Conservation (phyloP, 805 yeast genomes). For the Schizosaccharomyces octosporus region DNA sequence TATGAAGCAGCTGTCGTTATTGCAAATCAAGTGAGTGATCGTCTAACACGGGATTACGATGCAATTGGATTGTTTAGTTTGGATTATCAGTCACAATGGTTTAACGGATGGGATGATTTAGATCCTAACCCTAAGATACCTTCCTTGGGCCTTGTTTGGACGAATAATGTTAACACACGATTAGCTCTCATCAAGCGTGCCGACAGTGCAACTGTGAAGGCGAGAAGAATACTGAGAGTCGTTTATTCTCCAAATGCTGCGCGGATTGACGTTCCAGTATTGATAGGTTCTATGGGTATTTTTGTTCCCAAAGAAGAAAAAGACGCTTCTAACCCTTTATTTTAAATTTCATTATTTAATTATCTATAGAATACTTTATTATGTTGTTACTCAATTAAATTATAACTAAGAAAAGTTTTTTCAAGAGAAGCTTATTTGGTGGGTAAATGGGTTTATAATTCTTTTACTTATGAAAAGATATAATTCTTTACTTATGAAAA, state of each 20-base stretch:
- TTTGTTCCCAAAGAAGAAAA: background rate
- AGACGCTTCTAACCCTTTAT: no score
- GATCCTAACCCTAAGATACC: conserved; percentile 4
- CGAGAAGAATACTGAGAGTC: background rate
- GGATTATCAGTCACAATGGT: conserved; percentile 47
- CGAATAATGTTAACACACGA: background rate
- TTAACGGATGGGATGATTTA: conserved; percentile 42
- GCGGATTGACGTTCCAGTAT: background rate
- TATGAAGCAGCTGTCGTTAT: conserved; percentile 37
- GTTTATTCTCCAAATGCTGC: background rate
- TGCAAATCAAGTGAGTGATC: conserved; percentile 59
- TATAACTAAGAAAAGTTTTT: no score
- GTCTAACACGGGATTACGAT: conserved; percentile 7
- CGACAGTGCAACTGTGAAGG: background rate
- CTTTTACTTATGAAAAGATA: no score
- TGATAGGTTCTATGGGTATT: background rate
- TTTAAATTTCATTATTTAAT: no score
- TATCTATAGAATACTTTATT: no score
- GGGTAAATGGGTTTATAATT: no score
- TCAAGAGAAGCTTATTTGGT: no score
- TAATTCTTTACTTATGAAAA: no score
- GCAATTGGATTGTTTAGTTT: conserved; percentile 16
- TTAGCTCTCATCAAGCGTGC: background rate
- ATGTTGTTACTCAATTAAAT: no score
- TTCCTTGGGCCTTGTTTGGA: background rate